These are phyloP conservation scores for Acacia confusa DNA, from an alignment of 306 rosid genomes.

Conservation along the genomic window DNA sequence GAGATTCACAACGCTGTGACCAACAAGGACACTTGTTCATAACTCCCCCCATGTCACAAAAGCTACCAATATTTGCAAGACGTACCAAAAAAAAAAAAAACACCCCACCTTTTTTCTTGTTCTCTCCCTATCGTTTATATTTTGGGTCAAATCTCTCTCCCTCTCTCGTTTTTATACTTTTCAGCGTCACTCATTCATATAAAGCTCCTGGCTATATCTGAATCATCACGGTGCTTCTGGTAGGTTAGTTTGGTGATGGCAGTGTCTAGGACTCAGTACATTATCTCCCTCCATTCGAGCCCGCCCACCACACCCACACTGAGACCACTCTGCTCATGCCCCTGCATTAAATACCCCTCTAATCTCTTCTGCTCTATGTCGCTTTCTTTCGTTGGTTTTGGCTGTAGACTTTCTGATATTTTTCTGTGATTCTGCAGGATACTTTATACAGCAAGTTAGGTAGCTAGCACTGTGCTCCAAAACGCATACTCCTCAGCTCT, in stretches of 20 bases:
- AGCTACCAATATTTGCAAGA: neutral
- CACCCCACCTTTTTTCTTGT: neutral
- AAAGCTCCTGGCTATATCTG: conserved; percentile 17
- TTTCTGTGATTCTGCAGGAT: neutral
- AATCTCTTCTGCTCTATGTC: conserved; percentile 30
- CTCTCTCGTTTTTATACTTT: conserved; percentile 15
- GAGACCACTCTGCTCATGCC: conserved; percentile 19
- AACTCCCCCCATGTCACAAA: conserved; percentile 6
- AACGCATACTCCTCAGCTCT: neutral
- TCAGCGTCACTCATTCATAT: conserved; percentile 33
- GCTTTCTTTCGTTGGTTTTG: conserved; percentile 14
- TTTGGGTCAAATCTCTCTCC: too few relatives aligned
- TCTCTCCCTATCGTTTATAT: neutral
- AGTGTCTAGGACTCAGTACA: conserved; percentile 15
- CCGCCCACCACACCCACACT: conserved; percentile 18
- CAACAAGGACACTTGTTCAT: neutral
- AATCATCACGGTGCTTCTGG: conserved; percentile 25
- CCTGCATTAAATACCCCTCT: conserved; percentile 39
- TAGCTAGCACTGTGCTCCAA: neutral
- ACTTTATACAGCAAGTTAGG: conserved; percentile 25
- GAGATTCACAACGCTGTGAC: conserved; percentile 8
- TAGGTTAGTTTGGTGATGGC: conserved; percentile 41
- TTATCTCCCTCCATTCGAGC: neutral
- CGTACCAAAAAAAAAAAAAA: neutral
- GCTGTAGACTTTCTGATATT: neutral